These are phyloP conservation scores for Yamadazyma trypodendri DNA, from an alignment of 1,139 yeast genomes.

Conservation along the genomic window DNA sequence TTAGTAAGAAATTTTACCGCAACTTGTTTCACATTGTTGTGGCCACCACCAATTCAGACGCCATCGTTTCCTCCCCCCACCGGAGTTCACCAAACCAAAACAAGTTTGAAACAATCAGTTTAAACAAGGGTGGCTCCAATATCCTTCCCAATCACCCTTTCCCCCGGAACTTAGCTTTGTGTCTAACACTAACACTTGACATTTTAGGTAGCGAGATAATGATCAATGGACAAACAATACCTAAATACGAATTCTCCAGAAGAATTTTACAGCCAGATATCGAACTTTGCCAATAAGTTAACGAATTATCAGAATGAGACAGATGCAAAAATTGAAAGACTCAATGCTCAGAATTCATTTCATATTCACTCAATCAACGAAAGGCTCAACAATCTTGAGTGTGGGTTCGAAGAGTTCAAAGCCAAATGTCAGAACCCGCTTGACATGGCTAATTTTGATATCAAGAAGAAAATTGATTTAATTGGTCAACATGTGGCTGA, in stretches of 20 bases:
- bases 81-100: too few species aligned
- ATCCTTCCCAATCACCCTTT: too few species aligned
- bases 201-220: conserved; percentile 1
- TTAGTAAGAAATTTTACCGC: too few species aligned
- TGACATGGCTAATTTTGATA: conserved; percentile 7
- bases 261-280: not conserved
- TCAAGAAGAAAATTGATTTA: conserved; percentile 14
- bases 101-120: too few species aligned
- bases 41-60: too few species aligned
- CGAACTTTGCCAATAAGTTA: not conserved
- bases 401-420: conserved; percentile 3
- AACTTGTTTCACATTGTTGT: too few species aligned
- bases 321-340: conserved; percentile 22
- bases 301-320: conserved; percentile 14
- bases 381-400: conserved; percentile 19
- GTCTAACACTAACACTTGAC: too few species aligned
- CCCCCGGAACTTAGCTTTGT: not conserved
- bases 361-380: conserved; percentile 28
- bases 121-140: too few species aligned
- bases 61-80: too few species aligned
- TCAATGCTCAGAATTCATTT: conserved; percentile 19
- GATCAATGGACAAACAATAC: conserved; percentile 10
- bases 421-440: conserved; percentile 1
- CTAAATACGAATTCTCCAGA: not conserved
- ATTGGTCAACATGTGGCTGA: conserved; percentile 19